These are phyloP conservation scores for Oenanthe javanica DNA, from an alignment of 140 eudicot species.

Conservation along the genomic window DNA sequence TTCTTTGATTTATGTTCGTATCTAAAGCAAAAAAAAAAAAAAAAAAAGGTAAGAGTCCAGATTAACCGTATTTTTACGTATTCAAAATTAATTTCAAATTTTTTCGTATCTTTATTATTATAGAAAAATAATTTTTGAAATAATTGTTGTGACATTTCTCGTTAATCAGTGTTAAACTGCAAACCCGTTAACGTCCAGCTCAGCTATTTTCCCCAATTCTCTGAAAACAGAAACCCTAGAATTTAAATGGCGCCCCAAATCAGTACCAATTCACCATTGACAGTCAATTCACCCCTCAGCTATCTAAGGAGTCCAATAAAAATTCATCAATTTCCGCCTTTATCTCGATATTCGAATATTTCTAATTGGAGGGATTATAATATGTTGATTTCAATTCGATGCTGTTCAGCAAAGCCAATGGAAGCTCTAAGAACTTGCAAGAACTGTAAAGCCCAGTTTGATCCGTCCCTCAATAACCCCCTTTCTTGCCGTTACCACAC, in stretches of 20 bases:
- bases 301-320: not conserved
- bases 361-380: slow-evolving; percentile 4
- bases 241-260: slow-evolving; percentile 26
- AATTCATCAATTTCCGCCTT: slow-evolving; percentile 10
- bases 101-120: too few relatives aligned
- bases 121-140: too few relatives aligned
- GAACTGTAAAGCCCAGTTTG: slow-evolving; percentile 87
- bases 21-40: too few relatives aligned
- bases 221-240: slow-evolving; percentile 5
- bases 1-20: too few relatives aligned
- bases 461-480: slow-evolving; percentile 66
- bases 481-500: slow-evolving; percentile 89
- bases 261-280: slow-evolving; percentile 18
- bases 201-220: not conserved
- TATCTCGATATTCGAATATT: slow-evolving; percentile 9
- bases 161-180: not conserved
- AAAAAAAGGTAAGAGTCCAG: too few relatives aligned
- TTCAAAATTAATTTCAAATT: too few relatives aligned
- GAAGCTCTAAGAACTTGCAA: slow-evolving; percentile 61
- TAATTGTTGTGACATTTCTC: too few relatives aligned
- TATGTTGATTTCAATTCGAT: slow-evolving; percentile 36
- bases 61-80: too few relatives aligned
- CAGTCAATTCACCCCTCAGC: slow-evolving; percentile 8
- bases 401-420: slow-evolving; percentile 48
- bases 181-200: not conserved